Evolutionary conservation across 2,329 filamentous ascomycete genomes (phyloP).

Genomic region (Allantophomopsis cytisporea): DNA sequence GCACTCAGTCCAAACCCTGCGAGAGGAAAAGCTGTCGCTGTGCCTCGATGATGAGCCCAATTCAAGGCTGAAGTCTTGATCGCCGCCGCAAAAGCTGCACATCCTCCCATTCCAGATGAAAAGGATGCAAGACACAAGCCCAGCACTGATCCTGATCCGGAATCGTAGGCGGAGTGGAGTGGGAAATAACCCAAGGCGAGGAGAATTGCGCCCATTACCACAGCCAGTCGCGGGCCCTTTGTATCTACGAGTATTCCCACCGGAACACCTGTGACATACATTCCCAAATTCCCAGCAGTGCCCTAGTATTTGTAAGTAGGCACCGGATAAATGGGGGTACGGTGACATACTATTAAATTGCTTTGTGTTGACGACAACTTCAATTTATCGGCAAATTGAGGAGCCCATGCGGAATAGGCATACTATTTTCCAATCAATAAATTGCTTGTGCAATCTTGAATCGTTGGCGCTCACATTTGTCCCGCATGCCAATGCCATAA

Average conservation of each 20-base stretch:
- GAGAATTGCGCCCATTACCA: conserved; percentile 59
- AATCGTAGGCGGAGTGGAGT: conserved; percentile 65
- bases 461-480: conserved; percentile 58
- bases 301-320: conserved; percentile 28
- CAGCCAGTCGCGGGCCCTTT: conserved; percentile 66
- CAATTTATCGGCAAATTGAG: conserved; percentile 81
- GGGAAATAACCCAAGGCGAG: conserved; percentile 77
- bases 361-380: conserved; percentile 83
- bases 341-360: conserved; percentile 64
- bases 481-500: conserved; percentile 78
- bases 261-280: conserved; percentile 86
- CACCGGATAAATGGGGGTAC: conserved; percentile 8
- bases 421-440: conserved; percentile 45
- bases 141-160: conserved; percentile 42
- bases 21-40: conserved; percentile 84
- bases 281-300: conserved; percentile 74
- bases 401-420: conserved; percentile 96
- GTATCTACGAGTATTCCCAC: conserved; percentile 78
- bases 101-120: conserved; percentile 77
- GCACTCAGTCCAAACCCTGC: conserved; percentile 90
- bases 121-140: conserved; percentile 72
- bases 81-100: conserved; percentile 76
- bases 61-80: conserved; percentile 83
- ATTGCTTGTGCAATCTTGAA: neutral
- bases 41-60: conserved; percentile 82